Evolutionary conservation across 495 filamentous ascomycete species (phyloP), one percentile per base, ranked within the genome.

Genomic region (Penicillium silybi): DNA sequence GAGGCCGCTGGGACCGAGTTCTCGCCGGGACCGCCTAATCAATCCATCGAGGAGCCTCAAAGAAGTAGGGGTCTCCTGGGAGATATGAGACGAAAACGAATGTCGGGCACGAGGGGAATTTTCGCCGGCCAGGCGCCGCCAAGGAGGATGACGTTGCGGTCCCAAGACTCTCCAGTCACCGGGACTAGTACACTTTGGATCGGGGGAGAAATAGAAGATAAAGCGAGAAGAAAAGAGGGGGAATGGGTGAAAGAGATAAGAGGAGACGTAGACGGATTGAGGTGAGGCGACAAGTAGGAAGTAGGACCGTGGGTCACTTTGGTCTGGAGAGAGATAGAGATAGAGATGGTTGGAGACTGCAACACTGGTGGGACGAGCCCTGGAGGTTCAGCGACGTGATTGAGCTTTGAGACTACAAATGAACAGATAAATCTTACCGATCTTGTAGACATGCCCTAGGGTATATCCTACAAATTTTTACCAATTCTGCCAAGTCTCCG

Each of bases 101-200:
- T 15, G 15, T 2, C 23, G 16, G 44, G 44, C 10, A 34, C 17
- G 25, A 18, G 25, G 16, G 44, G n/a, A 32, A 22, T 32, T 22
- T 46, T 13, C 29, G 49, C 17, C 27, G 17, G 43, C 15, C 16
- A 46, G 15, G 42, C 42, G 48, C 48, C 34, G 48, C 48, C 48
- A 53, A 44, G 43, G 44, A 29, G 35, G 49, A 44, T 57, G 54
- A 57, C 54, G 54, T 57, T 57, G 44, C 54, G 44, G 46, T 46
- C 34, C 42, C 42, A 32, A 11, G 29, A 41, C 6, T 39, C 8
- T 32, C 25, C 34, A 50, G 46, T 49, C 34, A 34, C 43, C 29
- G 41, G 46, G 46, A 32, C 26, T 50, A 41, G 13, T 44, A 32
- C 26, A 34, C 27, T 18, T 22, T 29, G 34, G 39, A 42, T 8